Conservation (phyloP, 805 yeast genomes). For the Suhomyces vadensis region DNA sequence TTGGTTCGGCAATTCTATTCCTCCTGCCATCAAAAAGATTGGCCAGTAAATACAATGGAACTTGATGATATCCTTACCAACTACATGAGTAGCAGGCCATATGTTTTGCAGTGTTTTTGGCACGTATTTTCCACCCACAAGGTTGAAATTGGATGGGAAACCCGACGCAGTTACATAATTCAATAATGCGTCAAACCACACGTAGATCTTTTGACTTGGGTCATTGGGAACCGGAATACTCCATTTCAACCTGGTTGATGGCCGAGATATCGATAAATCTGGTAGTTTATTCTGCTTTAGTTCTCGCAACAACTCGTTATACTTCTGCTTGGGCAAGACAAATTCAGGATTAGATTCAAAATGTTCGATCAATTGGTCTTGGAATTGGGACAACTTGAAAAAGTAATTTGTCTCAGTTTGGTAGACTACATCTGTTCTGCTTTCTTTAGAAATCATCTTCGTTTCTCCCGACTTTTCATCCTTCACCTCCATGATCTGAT, state of each 20-base stretch:
- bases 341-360: slow-evolving; percentile 54
- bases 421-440: slow-evolving; percentile 72
- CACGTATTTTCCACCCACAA: not conserved
- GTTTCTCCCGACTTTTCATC: slow-evolving; percentile 28
- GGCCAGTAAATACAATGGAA: slow-evolving; percentile 97
- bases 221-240: slow-evolving; percentile 89
- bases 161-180: slow-evolving; percentile 80
- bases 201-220: slow-evolving; percentile 76
- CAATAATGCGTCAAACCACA: slow-evolving; percentile 94
- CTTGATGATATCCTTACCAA: slow-evolving; percentile 88
- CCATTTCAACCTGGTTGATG: slow-evolving; percentile 77
- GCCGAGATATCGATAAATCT: slow-evolving; percentile 88
- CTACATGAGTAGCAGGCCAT: slow-evolving; percentile 78
- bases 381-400: slow-evolving; percentile 69
- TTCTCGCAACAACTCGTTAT: slow-evolving; percentile 56
- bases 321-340: slow-evolving; percentile 64
- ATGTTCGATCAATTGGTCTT: slow-evolving; percentile 49
- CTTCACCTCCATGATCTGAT: slow-evolving; percentile 54
- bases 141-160: slow-evolving; percentile 31
- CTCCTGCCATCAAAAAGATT: slow-evolving; percentile 81
- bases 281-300: slow-evolving; percentile 47
- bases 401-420: slow-evolving; percentile 86
- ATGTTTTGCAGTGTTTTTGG: slow-evolving; percentile 18
- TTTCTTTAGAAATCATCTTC: slow-evolving; percentile 56
- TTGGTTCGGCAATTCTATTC: slow-evolving; percentile 63